Evolutionary conservation across 1,284 basidiomycete species (phyloP).

Genomic region (Cutaneotrichosporon cutaneum): DNA sequence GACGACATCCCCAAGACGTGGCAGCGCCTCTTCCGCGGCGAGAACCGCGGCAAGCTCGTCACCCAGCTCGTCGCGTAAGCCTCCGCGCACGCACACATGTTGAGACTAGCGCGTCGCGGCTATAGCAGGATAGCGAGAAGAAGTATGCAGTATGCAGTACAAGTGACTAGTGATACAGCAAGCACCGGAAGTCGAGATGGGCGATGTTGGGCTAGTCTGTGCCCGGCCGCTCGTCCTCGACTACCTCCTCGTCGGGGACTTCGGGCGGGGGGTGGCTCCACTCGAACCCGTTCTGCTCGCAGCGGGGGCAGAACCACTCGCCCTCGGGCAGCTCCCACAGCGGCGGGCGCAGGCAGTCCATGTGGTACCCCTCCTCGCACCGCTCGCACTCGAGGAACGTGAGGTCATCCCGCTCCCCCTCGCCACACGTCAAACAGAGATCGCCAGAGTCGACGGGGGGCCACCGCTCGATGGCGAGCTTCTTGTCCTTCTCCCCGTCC

Average conservation of each 20-base stretch:
- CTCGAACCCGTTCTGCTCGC: conserved; percentile 44
- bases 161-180: neutral
- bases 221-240: neutral
- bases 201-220: no score
- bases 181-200: no score
- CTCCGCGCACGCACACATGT: neutral
- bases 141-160: neutral
- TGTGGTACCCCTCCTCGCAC: conserved; percentile 88
- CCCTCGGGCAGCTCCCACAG: conserved; percentile 75
- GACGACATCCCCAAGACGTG: conserved; percentile 46
- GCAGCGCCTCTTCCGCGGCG: conserved; percentile 41
- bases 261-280: neutral
- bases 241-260: neutral
- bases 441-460: conserved; percentile 70
- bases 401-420: conserved; percentile 64
- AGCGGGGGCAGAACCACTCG: conserved; percentile 87
- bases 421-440: conserved; percentile 69
- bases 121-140: neutral
- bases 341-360: conserved; percentile 75
- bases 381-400: conserved; percentile 80
- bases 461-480: conserved; percentile 61
- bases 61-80: conserved; percentile 32
- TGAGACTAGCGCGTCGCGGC: conserved; percentile 1
- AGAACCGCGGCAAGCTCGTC: conserved; percentile 47
- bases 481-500: neutral